Conservation (phyloP, 306 rosid genomes). For the Malus domestica region ASM211411v1 NC_041801.1:43720001-43720500, state of each 20-base stretch:
- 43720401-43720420: slow-evolving; percentile 75
- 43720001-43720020: too few species aligned
- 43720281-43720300: slow-evolving; percentile 45
- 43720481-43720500: slow-evolving; percentile 41
- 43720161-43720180: slow-evolving; percentile 71
- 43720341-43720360: slow-evolving; percentile 43
- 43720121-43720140: not conserved
- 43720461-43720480: slow-evolving; percentile 24
- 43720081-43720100: too few species aligned
- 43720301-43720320: slow-evolving; percentile 49
- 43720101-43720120: not conserved
- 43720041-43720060: too few species aligned
- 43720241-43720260: slow-evolving; percentile 40
- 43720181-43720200: slow-evolving; percentile 65
- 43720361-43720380: slow-evolving; percentile 47
- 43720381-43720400: slow-evolving; percentile 76
- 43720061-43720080: too few species aligned
- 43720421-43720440: slow-evolving; percentile 45
- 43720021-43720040: too few species aligned
- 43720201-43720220: slow-evolving; percentile 58
- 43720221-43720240: slow-evolving; percentile 45
- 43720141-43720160: not conserved
- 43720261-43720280: slow-evolving; percentile 56
- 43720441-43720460: slow-evolving; percentile 26
- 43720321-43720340: slow-evolving; percentile 61